Base-by-base conservation (phyloP, 1,284 basidiomycete species). In the Rhodofomes roseus region DNA sequence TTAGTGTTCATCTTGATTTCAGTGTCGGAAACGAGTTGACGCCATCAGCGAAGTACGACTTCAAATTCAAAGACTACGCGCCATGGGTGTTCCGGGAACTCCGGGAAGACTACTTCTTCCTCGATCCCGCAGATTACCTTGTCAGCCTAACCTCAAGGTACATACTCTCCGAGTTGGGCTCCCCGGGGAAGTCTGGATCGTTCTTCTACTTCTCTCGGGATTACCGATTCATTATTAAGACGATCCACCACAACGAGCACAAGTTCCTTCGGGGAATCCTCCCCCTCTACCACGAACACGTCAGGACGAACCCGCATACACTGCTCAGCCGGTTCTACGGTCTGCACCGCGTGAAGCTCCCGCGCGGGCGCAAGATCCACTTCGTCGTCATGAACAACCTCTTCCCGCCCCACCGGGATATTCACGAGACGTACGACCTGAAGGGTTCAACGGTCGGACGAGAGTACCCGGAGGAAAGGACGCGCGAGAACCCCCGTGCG, bases 321-420 rank as follows among this genome's bases (percentile, higher is more conserved):
- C 80, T 99, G 4, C 77, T 99, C 2, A 94, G 91, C 18, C 83
- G 96, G 16, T 98, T 99, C 76, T 99, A 98, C 71, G 96, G 96
- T 12, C 79, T 99, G 14, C 96, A 99, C 70, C 90, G 96, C 57
- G 96, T 99, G 65, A 98, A 99, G 77, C 84, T 99, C 4, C 96
- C 96, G 0, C 83, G 86, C 23, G 96, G 96, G 0, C 82, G 84
- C 56, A 99, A 99, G 79, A 98, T 99, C 59, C 96, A 99, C 74
- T 99, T 99, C 72, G 95, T 98, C 59, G 97, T 99, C 77, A 98
- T 99, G 96, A 99, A 99, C 81, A 99, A 99, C 73, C 83, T 99
- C 48, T 98, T 99, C 79, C 96, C 96, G 0, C 92, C 96, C 0
- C 96, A 98, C 77, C 88, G 94, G 66, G 97, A 99, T 73, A 85